phyloP scores from a whole-genome alignment of 2,329 filamentous ascomycete species.

The Xylaria sp. region DNA sequence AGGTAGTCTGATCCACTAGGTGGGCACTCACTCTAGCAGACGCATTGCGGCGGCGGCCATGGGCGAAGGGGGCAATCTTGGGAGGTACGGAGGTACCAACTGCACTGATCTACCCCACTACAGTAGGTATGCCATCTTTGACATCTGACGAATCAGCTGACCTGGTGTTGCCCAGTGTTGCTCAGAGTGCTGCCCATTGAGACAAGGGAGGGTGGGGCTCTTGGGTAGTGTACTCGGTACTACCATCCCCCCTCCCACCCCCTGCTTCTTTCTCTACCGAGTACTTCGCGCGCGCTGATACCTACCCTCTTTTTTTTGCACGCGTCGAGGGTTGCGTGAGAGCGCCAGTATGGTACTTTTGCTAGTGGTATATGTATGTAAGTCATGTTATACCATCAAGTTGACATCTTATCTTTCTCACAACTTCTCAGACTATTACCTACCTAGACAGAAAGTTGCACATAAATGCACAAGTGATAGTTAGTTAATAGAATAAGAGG shows the following conservation, averaged over 20 bases:
- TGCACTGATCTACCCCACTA: slow-evolving; percentile 28
- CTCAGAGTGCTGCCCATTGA: slow-evolving; percentile 22
- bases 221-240: slow-evolving; percentile 5
- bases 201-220: slow-evolving; percentile 22
- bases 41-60: not conserved
- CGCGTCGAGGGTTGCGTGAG: slow-evolving; percentile 26
- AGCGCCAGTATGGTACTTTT: slow-evolving; percentile 12
- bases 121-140: slow-evolving; percentile 14
- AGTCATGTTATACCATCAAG: too few species aligned
- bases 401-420: not conserved
- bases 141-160: slow-evolving; percentile 41
- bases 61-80: not conserved
- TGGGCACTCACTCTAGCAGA: not conserved
- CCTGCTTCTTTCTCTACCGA: slow-evolving; percentile 2
- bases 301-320: slow-evolving; percentile 15
- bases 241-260: not conserved
- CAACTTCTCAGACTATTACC: not conserved
- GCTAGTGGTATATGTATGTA: not conserved
- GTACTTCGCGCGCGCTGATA: slow-evolving; percentile 13
- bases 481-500: too few species aligned
- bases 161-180: slow-evolving; percentile 23
- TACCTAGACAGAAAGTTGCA: not conserved
- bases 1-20: not conserved
- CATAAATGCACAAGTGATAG: not conserved
- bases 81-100: slow-evolving; percentile 11